Percentiles rank a stretch among this genome's conserved stretches.
These are phyloP conservation scores for Cynanchum wilfordii DNA, from an alignment of 257 asterid genomes.

Conservation along the genomic window DNA sequence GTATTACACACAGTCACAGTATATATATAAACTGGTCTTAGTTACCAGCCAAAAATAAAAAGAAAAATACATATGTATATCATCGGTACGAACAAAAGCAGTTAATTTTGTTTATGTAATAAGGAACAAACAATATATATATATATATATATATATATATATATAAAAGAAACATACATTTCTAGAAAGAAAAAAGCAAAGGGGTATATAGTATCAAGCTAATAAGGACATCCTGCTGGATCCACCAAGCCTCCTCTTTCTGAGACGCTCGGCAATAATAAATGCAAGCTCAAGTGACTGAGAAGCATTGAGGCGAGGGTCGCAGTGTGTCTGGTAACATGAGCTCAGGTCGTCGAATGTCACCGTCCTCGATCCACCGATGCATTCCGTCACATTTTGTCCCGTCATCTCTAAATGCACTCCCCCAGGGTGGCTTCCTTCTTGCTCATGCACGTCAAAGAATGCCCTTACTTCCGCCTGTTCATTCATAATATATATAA, in stretches of 20 bases:
- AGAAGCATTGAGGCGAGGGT: constrained; percentile 74
- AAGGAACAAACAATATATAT: neutral
- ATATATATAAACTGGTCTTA: constrained; percentile 9
- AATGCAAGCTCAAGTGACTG: constrained; percentile 74
- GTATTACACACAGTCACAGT: constrained; percentile 20
- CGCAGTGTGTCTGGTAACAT: constrained; percentile 82
- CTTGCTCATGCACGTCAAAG: constrained; percentile 88
- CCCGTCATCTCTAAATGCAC: constrained; percentile 88
- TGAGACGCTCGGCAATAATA: constrained; percentile 69
- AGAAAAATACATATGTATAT: neutral
- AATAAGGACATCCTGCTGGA: constrained; percentile 23
- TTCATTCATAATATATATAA: no score
- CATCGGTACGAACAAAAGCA: constrained; percentile 6
- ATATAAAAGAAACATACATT: neutral
- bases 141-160: neutral
- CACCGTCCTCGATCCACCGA: constrained; percentile 70
- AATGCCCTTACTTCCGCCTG: constrained; percentile 82
- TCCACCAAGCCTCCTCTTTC: constrained; percentile 60
- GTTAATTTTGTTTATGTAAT: neutral
- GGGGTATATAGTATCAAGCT: constrained; percentile 8
- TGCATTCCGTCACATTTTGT: constrained; percentile 82
- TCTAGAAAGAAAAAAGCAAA: no score
- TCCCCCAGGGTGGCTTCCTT: constrained; percentile 83
- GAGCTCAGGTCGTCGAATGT: constrained; percentile 79
- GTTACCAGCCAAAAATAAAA: neutral